phyloP scores from a whole-genome alignment of 495 filamentous ascomycete genomes.

The Annulohypoxylon bovei region DNA sequence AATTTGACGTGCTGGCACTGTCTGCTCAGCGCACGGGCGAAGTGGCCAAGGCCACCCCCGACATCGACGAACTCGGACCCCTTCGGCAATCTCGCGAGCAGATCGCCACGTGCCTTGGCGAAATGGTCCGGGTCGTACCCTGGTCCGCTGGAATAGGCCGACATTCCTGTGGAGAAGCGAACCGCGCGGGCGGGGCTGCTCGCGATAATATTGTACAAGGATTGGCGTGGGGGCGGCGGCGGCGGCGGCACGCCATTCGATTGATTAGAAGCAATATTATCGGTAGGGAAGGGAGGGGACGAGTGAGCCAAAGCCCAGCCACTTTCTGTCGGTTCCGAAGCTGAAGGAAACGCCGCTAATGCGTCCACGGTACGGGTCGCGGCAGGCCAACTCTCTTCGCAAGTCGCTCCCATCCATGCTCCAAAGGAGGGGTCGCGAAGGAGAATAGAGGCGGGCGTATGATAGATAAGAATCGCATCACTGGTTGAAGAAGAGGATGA shows the following conservation, averaged over 20 bases:
- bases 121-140: conserved; percentile 3
- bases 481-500: background rate
- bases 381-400: conserved; percentile 5
- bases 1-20: background rate
- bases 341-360: background rate
- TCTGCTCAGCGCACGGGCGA: background rate
- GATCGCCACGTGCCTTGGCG: background rate
- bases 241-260: background rate
- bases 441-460: conserved; percentile 1
- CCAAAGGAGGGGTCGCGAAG: background rate
- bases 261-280: background rate
- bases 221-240: background rate
- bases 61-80: conserved; percentile 3
- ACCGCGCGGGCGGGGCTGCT: background rate
- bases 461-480: background rate
- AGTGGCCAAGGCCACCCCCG: background rate
- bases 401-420: conserved; percentile 1
- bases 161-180: conserved; percentile 5
- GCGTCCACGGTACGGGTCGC: conserved; percentile 1
- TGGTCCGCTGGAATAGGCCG: conserved; percentile 6
- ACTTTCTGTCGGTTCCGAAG: background rate
- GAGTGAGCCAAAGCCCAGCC: conserved; percentile 1
- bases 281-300: background rate
- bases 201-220: conserved; percentile 1
- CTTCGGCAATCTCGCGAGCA: background rate